Evolutionary conservation across 2,329 filamentous ascomycete genomes (phyloP).

Genomic region (Aspergillus sp.): DNA sequence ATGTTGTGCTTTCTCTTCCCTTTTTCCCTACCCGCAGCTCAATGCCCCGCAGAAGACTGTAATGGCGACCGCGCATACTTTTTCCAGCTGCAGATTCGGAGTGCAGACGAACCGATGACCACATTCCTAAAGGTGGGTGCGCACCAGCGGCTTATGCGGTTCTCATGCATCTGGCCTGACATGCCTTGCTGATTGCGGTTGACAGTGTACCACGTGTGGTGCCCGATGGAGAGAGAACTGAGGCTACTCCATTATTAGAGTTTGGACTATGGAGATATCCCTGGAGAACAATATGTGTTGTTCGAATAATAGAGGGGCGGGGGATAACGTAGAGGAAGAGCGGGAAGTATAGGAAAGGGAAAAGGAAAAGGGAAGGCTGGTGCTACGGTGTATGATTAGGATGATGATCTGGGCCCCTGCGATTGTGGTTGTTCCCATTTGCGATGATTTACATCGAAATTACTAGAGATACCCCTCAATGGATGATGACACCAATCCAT

Average conservation of each 20-base stretch:
- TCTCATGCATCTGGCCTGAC: slow-evolving; percentile 15
- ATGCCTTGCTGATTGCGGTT: slow-evolving; percentile 24
- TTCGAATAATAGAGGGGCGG: not conserved
- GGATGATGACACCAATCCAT: slow-evolving; percentile 1
- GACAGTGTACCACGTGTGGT: slow-evolving; percentile 49
- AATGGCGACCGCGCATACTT: slow-evolving; percentile 84
- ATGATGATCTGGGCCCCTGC: not conserved
- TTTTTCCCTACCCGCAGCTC: slow-evolving; percentile 51
- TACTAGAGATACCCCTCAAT: slow-evolving; percentile 10
- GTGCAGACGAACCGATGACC: slow-evolving; percentile 98
- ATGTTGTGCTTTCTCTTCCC: slow-evolving; percentile 10
- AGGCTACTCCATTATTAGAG: slow-evolving; percentile 14
- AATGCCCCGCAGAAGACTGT: slow-evolving; percentile 81
- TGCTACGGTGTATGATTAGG: not conserved
- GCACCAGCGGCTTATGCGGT: slow-evolving; percentile 17
- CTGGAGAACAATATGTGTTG: slow-evolving; percentile 1
- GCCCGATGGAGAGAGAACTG: slow-evolving; percentile 53
- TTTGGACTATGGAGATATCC: not conserved
- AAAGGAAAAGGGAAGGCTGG: not conserved
- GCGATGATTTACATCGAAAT: slow-evolving; percentile 4
- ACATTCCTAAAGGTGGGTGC: slow-evolving; percentile 79
- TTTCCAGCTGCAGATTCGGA: slow-evolving; percentile 96
- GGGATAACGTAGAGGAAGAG: not conserved
- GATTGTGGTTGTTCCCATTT: not conserved
- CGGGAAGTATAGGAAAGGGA: not conserved